phyloP scores from a whole-genome alignment of 805 yeast genomes.

The Candida maltosa region DNA sequence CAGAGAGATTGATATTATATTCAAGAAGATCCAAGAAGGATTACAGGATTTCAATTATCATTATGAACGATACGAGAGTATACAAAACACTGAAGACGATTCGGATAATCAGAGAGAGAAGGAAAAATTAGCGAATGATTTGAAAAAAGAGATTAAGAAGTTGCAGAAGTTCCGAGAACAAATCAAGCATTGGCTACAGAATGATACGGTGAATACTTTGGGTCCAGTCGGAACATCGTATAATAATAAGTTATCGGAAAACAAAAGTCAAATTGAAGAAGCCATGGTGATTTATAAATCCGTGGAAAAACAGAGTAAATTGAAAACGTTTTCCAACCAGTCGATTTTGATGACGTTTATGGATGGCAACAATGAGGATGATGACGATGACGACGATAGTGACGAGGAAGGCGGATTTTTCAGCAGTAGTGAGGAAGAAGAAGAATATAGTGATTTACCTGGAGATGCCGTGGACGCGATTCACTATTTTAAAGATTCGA shows the following conservation, averaged over 20 bases:
- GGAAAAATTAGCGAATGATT: conserved; percentile 41
- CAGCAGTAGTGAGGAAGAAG: conserved; percentile 13
- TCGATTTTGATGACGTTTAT: conserved; percentile 42
- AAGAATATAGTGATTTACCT: conserved; percentile 24
- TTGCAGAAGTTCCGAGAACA: conserved; percentile 45
- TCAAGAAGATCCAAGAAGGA: conserved; percentile 44
- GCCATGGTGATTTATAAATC: conserved; percentile 46
- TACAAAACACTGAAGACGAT: conserved; percentile 19
- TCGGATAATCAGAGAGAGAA: conserved; percentile 39
- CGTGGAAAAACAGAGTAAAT: conserved; percentile 39
- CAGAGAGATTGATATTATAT: conserved; percentile 40
- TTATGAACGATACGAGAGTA: conserved; percentile 39
- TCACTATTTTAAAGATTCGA: conserved; percentile 26
- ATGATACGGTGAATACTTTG: conserved; percentile 26
- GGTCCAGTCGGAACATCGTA: conserved; percentile 11
- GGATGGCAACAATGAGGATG: conserved; percentile 13
- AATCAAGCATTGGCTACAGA: conserved; percentile 44
- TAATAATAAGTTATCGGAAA: conserved; percentile 27
- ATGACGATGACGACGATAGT: conserved; percentile 9
- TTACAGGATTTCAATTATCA: conserved; percentile 43
- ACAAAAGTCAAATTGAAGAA: conserved; percentile 38
- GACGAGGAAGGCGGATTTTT: conserved; percentile 4
- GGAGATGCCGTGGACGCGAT: conserved; percentile 33
- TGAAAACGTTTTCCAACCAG: conserved; percentile 44
- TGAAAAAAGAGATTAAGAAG: conserved; percentile 44